These are phyloP conservation scores for Xylaria sp. DNA, from an alignment of 2,329 filamentous ascomycete species.

Conservation along the genomic window DNA sequence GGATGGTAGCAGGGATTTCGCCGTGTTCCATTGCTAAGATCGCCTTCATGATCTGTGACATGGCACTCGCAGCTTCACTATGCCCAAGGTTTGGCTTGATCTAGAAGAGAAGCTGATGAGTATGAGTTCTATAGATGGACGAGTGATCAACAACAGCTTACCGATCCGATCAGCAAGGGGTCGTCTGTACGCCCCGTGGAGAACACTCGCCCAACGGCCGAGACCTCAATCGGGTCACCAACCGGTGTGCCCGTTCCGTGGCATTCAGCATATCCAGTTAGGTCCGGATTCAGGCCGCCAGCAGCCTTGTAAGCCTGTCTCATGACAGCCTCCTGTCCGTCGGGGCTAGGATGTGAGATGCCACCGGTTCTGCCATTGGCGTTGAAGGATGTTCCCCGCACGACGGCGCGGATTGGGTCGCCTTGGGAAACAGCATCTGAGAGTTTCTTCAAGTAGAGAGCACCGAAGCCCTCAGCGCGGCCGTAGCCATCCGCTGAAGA, in stretches of 20 bases:
- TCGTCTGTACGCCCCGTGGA: background rate
- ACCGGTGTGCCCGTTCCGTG: constrained; percentile 47
- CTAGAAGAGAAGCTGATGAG: background rate
- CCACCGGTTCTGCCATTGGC: constrained; percentile 32
- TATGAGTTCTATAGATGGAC: background rate
- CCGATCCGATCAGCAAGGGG: background rate
- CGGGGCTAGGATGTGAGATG: constrained; percentile 27
- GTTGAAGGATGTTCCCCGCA: constrained; percentile 32
- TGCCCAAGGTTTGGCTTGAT: constrained; percentile 18
- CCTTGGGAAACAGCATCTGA: constrained; percentile 15
- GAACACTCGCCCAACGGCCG: constrained; percentile 35
- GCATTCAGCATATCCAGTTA: constrained; percentile 27
- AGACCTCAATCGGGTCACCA: constrained; percentile 48
- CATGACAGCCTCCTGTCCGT: constrained; percentile 31
- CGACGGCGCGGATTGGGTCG: constrained; percentile 25
- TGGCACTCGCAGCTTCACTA: constrained; percentile 1
- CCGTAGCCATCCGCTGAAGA: constrained; percentile 27
- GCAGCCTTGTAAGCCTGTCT: constrained; percentile 29
- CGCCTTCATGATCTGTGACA: constrained; percentile 8
- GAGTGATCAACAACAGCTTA: background rate
- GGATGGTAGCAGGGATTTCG: constrained; percentile 37
- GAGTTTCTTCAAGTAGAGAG: constrained; percentile 30
- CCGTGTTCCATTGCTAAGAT: constrained; percentile 9
- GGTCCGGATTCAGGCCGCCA: constrained; percentile 8
- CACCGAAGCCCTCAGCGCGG: constrained; percentile 25